Conservation (phyloP, 805 yeast genomes). For the Suhomyces vadensis region DNA sequence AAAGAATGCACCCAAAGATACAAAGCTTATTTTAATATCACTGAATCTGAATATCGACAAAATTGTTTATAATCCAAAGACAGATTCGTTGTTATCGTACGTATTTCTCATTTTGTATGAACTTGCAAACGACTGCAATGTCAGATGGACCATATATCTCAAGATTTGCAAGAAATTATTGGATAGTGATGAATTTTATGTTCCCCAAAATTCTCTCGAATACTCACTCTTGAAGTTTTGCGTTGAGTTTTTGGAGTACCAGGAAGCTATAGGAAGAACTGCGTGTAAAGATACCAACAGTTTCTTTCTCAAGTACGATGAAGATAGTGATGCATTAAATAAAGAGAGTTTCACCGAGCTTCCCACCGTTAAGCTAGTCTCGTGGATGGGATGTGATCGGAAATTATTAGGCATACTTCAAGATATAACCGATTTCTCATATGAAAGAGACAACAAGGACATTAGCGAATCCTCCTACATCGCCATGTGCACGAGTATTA, state of each 20-base stretch:
- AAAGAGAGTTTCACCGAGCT: background rate
- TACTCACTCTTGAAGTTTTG: conserved; percentile 21
- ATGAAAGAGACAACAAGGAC: conserved; percentile 20
- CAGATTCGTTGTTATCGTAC: conserved; percentile 21
- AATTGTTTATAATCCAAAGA: conserved; percentile 5
- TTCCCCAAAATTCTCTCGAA: conserved; percentile 23
- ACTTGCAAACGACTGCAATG: conserved; percentile 27
- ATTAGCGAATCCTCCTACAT: conserved; percentile 17
- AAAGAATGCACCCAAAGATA: background rate
- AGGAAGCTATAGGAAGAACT: conserved; percentile 30
- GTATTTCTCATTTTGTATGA: conserved; percentile 26
- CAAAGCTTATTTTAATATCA: background rate
- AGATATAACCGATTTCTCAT: conserved; percentile 35
- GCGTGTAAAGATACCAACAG: conserved; percentile 28
- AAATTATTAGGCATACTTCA: conserved; percentile 24
- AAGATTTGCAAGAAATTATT: conserved; percentile 20
- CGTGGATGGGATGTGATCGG: conserved; percentile 37
- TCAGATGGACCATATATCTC: conserved; percentile 23
- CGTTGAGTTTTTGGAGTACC: conserved; percentile 26
- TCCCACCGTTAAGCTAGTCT: conserved; percentile 14
- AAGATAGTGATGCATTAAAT: conserved; percentile 7
- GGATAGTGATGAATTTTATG: conserved; percentile 15
- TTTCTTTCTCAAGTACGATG: conserved; percentile 20
- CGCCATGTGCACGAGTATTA: conserved; percentile 17
- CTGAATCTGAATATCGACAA: background rate